phyloP scores from a whole-genome alignment of 129 eudicot genomes.

The Kitagawia praeruptora region DNA sequence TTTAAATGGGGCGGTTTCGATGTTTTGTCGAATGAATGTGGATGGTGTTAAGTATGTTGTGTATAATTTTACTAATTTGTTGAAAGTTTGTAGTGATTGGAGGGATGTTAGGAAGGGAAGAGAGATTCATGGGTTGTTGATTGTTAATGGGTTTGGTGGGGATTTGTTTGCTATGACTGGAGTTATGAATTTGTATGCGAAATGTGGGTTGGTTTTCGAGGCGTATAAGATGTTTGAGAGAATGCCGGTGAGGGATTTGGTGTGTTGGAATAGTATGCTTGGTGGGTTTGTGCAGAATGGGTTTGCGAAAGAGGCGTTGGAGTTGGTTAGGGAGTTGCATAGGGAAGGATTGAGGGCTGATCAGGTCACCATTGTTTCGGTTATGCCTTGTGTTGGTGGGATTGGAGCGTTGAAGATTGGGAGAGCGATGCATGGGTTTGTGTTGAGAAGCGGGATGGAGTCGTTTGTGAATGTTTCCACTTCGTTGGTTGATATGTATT shows the following conservation, averaged over 20 bases:
- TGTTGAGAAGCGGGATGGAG: constrained; percentile 42
- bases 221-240: constrained; percentile 79
- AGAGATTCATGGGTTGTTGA: constrained; percentile 59
- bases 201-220: constrained; percentile 53
- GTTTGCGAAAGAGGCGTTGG: constrained; percentile 43
- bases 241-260: constrained; percentile 74
- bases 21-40: constrained; percentile 46
- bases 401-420: constrained; percentile 46
- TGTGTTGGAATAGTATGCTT: constrained; percentile 82
- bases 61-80: constrained; percentile 61
- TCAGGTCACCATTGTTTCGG: constrained; percentile 48
- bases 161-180: constrained; percentile 72
- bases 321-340: constrained; percentile 51
- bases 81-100: constrained; percentile 66
- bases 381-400: constrained; percentile 58
- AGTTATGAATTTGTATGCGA: constrained; percentile 72
- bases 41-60: constrained; percentile 60
- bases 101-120: constrained; percentile 41
- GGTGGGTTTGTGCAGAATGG: constrained; percentile 80
- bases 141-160: constrained; percentile 47
- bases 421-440: constrained; percentile 61
- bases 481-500: constrained; percentile 71
- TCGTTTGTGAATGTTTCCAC: constrained; percentile 56
- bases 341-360: constrained; percentile 52
- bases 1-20: constrained; percentile 33